Base-by-base conservation (phyloP, 306 rosid species). In the Coriaria nepalensis region DNA sequence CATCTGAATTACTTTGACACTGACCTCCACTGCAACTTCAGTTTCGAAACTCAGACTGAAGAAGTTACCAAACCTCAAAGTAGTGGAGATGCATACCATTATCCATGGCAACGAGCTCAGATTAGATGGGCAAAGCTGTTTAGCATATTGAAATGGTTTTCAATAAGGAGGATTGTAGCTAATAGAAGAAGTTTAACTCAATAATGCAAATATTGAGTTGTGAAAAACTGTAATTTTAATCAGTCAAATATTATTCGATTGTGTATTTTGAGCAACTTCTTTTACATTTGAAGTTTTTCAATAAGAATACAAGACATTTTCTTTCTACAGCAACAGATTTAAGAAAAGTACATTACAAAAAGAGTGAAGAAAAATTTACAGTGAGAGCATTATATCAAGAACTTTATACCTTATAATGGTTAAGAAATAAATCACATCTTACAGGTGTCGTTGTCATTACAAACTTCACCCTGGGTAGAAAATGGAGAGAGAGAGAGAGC, bases 41-140 rank as follows among this genome's bases (percentile, higher is more conserved):
- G 52, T 57, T 59, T 62, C 33, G 74, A 64, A 58, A 57, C 70
- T 36, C 73, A 53, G 47, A 78, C 81, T 33, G 90, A 68, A 42
- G 90, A 68, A 42, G 72, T 75, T 40, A 77, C 82, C 13, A 75
- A 71, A 5, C 80, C 29, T 20, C 29, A 20, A 20, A 20, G 29
- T 20, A 20, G 29, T 20, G 29, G 29, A 20, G 1, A 3, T 20
- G 29, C 29, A 1, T 20, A 82, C 45, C 47, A 64, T 67, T 78
- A 75, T 62, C 58, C 70, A 56, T 49, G 57, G 10, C 10, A 71
- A 6, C 80, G 71, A 40, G 98, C 98, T 50, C 80, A 61, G 69
- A 77, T 55, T 67, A 63, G 98, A 73, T 90, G 98, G 98, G 75
- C 82, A 33, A 85, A 75, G 73, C 57, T 90, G 9, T 78, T 67